These are phyloP conservation scores for Populus trichocarpa DNA, from an alignment of 441 rosid genomes.

Conservation along the genomic window DNA sequence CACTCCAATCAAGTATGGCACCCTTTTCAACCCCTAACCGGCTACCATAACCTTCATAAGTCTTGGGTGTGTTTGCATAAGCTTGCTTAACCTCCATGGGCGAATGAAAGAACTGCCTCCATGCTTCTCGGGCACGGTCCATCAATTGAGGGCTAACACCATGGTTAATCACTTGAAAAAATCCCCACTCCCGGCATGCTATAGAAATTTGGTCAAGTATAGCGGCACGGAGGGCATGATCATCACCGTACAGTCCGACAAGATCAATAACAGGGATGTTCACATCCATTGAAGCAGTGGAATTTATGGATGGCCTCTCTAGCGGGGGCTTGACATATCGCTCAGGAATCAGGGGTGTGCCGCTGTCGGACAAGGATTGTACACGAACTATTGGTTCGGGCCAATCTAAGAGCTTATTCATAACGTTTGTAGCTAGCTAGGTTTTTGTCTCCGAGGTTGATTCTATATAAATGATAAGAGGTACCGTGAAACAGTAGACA, in stretches of 20 bases:
- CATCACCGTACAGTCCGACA: conserved; percentile 29
- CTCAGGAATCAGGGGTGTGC: conserved; percentile 42
- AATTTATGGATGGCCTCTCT: conserved; percentile 37
- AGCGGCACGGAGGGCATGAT: conserved; percentile 11
- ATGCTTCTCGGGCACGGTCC: conserved; percentile 52
- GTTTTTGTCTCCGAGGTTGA: background rate
- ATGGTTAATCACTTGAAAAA: conserved; percentile 82
- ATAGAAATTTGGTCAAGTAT: conserved; percentile 27
- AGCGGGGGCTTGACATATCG: conserved; percentile 57
- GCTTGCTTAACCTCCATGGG: conserved; percentile 57
- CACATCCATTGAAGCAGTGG: background rate
- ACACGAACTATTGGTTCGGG: conserved; percentile 90
- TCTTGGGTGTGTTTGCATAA: conserved; percentile 62
- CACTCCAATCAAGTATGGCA: conserved; percentile 87
- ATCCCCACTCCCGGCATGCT: conserved; percentile 81
- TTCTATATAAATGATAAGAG: background rate
- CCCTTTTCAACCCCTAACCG: conserved; percentile 73
- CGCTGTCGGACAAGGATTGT: conserved; percentile 65
- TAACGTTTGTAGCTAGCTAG: background rate
- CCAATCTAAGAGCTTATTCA: conserved; percentile 42
- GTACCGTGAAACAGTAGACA: background rate
- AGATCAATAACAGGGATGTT: conserved; percentile 77
- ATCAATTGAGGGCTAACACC: conserved; percentile 59
- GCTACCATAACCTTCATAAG: conserved; percentile 89
- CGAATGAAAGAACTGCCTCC: conserved; percentile 69